phyloP scores from a whole-genome alignment of 495 filamentous ascomycete species.

The Aspergillus coremiiformis region DNA sequence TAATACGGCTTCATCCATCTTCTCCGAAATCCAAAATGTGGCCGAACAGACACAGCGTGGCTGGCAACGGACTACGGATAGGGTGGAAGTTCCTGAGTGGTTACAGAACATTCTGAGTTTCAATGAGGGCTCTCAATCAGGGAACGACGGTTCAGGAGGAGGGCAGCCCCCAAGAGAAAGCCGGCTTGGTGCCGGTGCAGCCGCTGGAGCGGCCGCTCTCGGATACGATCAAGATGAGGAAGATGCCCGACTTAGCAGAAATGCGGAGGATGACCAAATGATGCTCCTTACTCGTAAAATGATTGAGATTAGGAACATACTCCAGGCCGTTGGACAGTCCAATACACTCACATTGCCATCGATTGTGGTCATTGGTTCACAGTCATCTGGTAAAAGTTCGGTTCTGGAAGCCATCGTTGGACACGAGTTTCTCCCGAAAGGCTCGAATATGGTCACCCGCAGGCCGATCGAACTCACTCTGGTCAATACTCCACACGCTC shows the following conservation, averaged over 20 bases:
- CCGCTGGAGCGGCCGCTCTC: conserved; percentile 47
- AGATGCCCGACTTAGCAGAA: conserved; percentile 53
- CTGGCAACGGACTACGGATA: conserved; percentile 76
- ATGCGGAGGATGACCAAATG: conserved; percentile 95
- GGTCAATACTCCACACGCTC: conserved; percentile 86
- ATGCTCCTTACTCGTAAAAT: conserved; percentile 98
- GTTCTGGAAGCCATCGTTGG: conserved; percentile 96
- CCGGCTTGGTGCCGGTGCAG: conserved; percentile 42
- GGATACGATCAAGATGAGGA: conserved; percentile 64
- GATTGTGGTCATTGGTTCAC: conserved; percentile 96
- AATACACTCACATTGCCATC: conserved; percentile 80
- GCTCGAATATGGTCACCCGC: conserved; percentile 95
- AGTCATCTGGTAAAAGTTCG: conserved; percentile 97
- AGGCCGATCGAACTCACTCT: conserved; percentile 95
- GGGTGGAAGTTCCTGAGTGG: conserved; percentile 78
- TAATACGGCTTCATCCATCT: conserved; percentile 55
- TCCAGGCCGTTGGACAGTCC: conserved; percentile 86
- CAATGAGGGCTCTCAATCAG: conserved; percentile 42
- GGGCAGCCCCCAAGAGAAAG: conserved; percentile 57
- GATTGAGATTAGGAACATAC: conserved; percentile 94
- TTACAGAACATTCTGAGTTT: conserved; percentile 63
- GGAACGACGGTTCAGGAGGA: conserved; percentile 35
- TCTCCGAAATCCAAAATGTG: conserved; percentile 62
- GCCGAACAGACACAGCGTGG: conserved; percentile 71
- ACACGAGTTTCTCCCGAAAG: conserved; percentile 96